Conservation (phyloP, 2,329 filamentous ascomycete genomes). For the Sporothrix brasiliensis region DNA sequence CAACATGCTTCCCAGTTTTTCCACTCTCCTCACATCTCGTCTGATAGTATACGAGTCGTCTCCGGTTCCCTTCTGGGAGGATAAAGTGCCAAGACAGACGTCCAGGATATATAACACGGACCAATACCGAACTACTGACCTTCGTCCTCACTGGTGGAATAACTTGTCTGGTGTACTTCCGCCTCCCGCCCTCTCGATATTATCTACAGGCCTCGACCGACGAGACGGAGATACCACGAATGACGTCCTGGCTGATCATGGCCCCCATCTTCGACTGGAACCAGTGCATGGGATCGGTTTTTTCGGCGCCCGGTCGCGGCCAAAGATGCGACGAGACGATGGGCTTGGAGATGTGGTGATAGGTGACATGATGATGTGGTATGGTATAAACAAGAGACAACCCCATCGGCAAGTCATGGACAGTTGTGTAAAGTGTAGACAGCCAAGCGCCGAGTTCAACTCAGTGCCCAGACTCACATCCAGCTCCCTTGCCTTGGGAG, state of each 20-base stretch:
- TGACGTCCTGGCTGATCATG: not conserved
- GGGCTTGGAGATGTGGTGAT: not conserved
- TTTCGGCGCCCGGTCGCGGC: not conserved
- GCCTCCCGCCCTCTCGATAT: not conserved
- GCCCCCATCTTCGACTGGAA: not conserved
- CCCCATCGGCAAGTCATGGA: too few relatives aligned
- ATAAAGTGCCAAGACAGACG: constrained; percentile 12
- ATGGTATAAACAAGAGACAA: too few relatives aligned
- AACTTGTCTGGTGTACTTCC: not conserved
- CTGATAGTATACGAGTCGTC: constrained; percentile 13
- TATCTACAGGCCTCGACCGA: not conserved
- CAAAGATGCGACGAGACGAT: not conserved
- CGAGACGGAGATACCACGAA: not conserved
- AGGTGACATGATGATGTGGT: not conserved
- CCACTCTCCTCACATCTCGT: not conserved
- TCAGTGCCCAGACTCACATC: too few relatives aligned
- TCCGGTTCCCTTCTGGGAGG: not conserved
- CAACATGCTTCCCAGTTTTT: not conserved
- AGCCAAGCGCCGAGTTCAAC: not conserved
- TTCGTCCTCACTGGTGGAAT: not conserved
- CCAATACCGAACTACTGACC: not conserved
- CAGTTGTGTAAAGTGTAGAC: not conserved
- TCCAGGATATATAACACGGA: not conserved
- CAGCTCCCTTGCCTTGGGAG: not conserved
- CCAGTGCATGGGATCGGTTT: not conserved